A percentile compares a stretch with the other conserved stretches of the same genome.
These are phyloP conservation scores for Globisporangium paroecandrum DNA, from an alignment of 352 stramenopile species.

Conservation along the genomic window DNA sequence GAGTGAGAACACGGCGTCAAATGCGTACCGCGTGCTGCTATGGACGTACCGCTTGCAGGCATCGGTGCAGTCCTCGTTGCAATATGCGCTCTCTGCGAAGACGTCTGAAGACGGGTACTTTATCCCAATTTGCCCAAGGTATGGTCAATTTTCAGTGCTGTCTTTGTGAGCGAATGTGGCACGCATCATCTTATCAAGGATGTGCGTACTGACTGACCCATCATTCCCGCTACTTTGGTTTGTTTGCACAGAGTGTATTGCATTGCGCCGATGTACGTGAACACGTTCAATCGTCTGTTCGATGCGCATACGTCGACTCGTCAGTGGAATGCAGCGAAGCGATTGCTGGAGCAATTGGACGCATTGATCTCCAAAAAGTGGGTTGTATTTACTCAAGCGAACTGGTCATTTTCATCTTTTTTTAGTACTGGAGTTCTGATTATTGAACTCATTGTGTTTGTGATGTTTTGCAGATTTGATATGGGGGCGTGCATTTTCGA, in stretches of 20 bases:
- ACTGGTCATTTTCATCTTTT: not conserved
- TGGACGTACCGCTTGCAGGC: constrained; percentile 80
- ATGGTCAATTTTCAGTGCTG: constrained; percentile 1
- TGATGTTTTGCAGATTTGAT: constrained; percentile 47
- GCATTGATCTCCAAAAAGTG: constrained; percentile 62
- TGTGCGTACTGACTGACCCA: constrained; percentile 6
- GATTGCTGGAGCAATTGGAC: constrained; percentile 71
- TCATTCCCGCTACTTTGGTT: constrained; percentile 1
- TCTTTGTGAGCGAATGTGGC: not conserved
- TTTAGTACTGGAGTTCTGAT: not conserved
- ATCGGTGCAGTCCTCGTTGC: constrained; percentile 66
- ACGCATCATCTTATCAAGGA: too few species aligned
- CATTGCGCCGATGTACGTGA: constrained; percentile 74
- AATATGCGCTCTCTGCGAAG: constrained; percentile 77
- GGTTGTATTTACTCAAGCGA: not conserved
- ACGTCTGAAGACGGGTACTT: constrained; percentile 81
- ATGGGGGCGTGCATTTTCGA: constrained; percentile 82
- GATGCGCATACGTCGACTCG: constrained; percentile 49
- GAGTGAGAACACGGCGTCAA: constrained; percentile 67
- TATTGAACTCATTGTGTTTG: constrained; percentile 4
- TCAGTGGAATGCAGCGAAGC: constrained; percentile 70
- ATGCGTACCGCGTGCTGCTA: constrained; percentile 66
- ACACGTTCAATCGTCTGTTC: constrained; percentile 73
- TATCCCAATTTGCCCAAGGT: constrained; percentile 76
- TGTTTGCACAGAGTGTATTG: constrained; percentile 61